Evolutionary conservation across 345 rosid genomes (phyloP).

Genomic region (Hibiscus trionum): DNA sequence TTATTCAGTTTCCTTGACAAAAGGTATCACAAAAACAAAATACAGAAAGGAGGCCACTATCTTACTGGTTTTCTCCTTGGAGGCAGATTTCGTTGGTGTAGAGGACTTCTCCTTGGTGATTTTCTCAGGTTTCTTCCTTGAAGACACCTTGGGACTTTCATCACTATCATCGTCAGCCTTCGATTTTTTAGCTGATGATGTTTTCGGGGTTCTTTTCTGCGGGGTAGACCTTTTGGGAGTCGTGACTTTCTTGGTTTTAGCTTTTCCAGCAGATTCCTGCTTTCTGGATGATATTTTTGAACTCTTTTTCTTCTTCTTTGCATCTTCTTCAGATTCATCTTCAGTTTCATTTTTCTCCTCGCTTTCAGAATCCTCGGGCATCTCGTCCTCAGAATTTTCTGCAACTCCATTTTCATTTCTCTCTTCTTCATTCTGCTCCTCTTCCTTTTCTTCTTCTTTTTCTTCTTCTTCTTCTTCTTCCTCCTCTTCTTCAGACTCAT

Average conservation of each 20-base stretch:
- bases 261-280: constrained; percentile 51
- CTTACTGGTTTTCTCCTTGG: constrained; percentile 66
- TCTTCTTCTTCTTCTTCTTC: not conserved
- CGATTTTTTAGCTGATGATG: constrained; percentile 32
- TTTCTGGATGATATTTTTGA: constrained; percentile 36
- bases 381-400: constrained; percentile 61
- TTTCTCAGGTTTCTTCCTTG: constrained; percentile 48
- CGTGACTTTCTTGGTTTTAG: constrained; percentile 41
- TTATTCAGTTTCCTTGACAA: not conserved
- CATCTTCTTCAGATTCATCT: constrained; percentile 52
- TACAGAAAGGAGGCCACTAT: not conserved
- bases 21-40: not conserved
- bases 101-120: constrained; percentile 38
- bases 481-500: constrained; percentile 44
- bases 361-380: constrained; percentile 46
- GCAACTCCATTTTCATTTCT: constrained; percentile 55
- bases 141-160: constrained; percentile 44
- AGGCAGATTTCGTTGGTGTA: constrained; percentile 40
- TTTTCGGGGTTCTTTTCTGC: constrained; percentile 42
- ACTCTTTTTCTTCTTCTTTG: constrained; percentile 42
- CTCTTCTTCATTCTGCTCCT: constrained; percentile 41
- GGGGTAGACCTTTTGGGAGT: constrained; percentile 35
- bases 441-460: not conserved
- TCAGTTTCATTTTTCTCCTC: constrained; percentile 49
- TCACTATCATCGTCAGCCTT: constrained; percentile 55